Evolutionary conservation across 164 flowering plant species (phyloP).

Genomic region (Nelumbo lutea): DNA sequence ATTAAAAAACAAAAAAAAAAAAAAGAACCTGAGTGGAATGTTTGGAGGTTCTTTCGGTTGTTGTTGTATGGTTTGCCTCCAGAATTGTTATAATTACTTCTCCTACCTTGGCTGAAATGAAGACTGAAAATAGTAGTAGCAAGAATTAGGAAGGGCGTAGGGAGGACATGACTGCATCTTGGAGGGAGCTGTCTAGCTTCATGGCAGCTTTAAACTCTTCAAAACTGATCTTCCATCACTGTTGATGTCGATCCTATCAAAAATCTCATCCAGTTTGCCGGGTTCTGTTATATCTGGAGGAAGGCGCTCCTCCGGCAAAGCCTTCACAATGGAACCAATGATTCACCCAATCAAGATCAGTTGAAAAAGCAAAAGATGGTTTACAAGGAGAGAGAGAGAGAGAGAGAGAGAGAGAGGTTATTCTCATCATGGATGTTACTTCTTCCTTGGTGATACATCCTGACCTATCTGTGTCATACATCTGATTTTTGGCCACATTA

Average conservation of each 20-base stretch:
- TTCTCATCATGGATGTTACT: slow-evolving; percentile 72
- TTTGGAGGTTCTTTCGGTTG: neutral
- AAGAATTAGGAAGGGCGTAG: slow-evolving; percentile 40
- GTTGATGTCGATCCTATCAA: slow-evolving; percentile 69
- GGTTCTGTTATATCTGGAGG: slow-evolving; percentile 68
- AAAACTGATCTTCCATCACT: slow-evolving; percentile 61
- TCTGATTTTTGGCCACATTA: slow-evolving; percentile 30
- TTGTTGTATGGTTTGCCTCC: neutral
- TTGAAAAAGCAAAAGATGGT: neutral
- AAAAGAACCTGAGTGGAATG: neutral
- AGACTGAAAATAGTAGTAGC: neutral
- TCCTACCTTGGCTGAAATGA: neutral
- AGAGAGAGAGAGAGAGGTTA: slow-evolving; percentile 22
- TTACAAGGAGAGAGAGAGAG: neutral
- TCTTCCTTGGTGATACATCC: slow-evolving; percentile 78
- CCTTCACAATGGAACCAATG: slow-evolving; percentile 34
- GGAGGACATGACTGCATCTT: slow-evolving; percentile 67
- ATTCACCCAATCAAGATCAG: neutral
- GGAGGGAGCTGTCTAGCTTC: slow-evolving; percentile 71
- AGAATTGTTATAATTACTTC: neutral
- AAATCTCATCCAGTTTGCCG: slow-evolving; percentile 70
- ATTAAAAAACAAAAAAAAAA: neutral
- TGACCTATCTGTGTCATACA: slow-evolving; percentile 75
- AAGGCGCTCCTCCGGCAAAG: slow-evolving; percentile 75
- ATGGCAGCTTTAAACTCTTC: slow-evolving; percentile 87